Conservation (phyloP, 768 basidiomycete genomes). For the Lyophyllum shimeji region DNA sequence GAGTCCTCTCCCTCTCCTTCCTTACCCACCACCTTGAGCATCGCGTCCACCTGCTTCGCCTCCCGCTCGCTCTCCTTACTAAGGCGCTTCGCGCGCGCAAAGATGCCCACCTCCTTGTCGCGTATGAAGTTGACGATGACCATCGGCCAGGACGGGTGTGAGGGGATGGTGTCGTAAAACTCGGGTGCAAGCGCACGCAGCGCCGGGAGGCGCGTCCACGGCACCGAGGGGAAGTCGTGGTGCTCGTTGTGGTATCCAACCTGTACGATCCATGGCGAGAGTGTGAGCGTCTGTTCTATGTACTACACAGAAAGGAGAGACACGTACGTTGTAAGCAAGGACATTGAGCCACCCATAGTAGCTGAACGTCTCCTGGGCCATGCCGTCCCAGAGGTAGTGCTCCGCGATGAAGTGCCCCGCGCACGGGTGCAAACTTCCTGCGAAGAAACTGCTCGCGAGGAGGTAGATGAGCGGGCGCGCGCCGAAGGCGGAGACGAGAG, state of each 20-base stretch:
- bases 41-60: neutral
- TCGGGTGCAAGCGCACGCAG: conserved; percentile 85
- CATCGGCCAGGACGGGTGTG: conserved; percentile 93
- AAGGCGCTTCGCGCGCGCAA: conserved; percentile 80
- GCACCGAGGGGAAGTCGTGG: conserved; percentile 95
- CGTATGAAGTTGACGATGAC: conserved; percentile 93
- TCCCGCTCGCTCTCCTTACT: conserved; percentile 29
- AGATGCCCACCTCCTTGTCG: conserved; percentile 85
- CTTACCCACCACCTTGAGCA: neutral
- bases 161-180: conserved; percentile 85
- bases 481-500: conserved; percentile 51
- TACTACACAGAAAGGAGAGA: neutral
- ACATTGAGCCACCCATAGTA: conserved; percentile 93
- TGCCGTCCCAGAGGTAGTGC: conserved; percentile 92
- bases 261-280: conserved; percentile 35
- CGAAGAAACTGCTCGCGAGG: conserved; percentile 90
- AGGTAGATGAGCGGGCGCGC: conserved; percentile 70
- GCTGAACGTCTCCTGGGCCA: conserved; percentile 93
- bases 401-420: conserved; percentile 98
- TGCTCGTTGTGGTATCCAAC: conserved; percentile 99
- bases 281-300: no score
- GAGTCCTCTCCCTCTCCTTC: conserved; percentile 5
- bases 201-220: conserved; percentile 91
- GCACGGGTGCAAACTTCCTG: conserved; percentile 92
- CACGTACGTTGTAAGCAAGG: conserved; percentile 87